Evolutionary conservation across 164 flowering plant genomes (phyloP), one percentile per base, ranked within the genome.

Genomic region (grape (Vitis vinifera)): DNA sequence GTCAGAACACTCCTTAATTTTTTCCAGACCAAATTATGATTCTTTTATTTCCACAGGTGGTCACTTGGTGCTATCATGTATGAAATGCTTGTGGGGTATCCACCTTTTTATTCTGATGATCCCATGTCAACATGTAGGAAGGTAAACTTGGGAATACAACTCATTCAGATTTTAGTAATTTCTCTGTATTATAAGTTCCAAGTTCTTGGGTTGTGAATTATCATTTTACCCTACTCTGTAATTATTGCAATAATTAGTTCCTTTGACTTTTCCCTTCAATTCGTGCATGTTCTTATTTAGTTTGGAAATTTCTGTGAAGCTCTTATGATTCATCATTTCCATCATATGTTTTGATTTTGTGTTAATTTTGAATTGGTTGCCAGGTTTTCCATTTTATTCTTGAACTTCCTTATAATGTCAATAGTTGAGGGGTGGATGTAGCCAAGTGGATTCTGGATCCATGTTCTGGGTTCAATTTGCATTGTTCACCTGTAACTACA

Each of bases 51-150:
- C 14, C 10, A 13, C 75, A 89, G 91, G 93, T 89, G 91, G 93
- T 89, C 93, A 57, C 87, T 89, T 69, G 93, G 91, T n/a, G 93
- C 88, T 51, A 89, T 89, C 66, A 85, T 88, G 90, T 88, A 81
- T 78, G 89, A 86, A 80, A 88, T 88, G 91, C 89, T 88, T 65
- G 88, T 88, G 52, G 92, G 92, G 0, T 88, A 85, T 73, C 92
- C 92, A 23, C 92, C 90, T 8, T 88, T 88, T 79, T 88, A 88
- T 77, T 88, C 90, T 15, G 92, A 88, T 77, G 92, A 88, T 63
- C 92, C 92, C 8, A 86, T 85, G 93, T 85, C 93, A 75, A 89
- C 89, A 10, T 87, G 93, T 77, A 79, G 88, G 68, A 88, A 88
- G 90, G 92, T 86, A 80, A 73, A n/a, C 6, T 19, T 47, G 4